Base-by-base conservation (phyloP, 2,329 filamentous ascomycete genomes). In the Apiospora aurea region DNA sequence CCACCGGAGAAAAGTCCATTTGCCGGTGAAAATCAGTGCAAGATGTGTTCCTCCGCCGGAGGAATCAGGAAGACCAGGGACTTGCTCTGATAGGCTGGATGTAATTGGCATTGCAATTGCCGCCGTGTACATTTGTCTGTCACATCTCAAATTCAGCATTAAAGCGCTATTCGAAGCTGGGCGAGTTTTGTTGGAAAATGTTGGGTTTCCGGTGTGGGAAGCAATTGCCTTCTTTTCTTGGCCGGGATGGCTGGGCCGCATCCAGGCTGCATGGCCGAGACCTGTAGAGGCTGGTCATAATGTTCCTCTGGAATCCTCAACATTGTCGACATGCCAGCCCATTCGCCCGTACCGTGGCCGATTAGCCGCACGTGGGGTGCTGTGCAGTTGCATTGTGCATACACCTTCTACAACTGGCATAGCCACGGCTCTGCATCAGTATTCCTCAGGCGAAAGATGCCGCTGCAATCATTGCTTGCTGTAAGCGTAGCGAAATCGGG, bases 401-500 rank as follows among this genome's bases (percentile, higher is more conserved):
- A 64, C 34, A 41, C 57, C 57, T 64, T n/a, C 57, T 61, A 29
- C 29, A 61, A 61, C 38, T 21, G 53, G 51, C 26, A 18, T 34
- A 57, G 51, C 6, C 8, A n/a, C n/a, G 6, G 46, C 18, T 49
- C 21, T 7, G 18, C 21, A 21, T 16, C 43, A 16, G 43, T 13
- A 16, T 46, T 46, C 13, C 49, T 53, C 49, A 53, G 49, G 49
- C 49, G 49, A 53, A 11, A 29, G 51, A 34, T 57, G 26, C 51
- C 51, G 26, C 29, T 57, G 51, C 51, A 34, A 57, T 57, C 51
- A 41, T 64, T 41, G 34, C 57, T 4, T n/a, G 57, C 41, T 41
- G 29, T 41, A 41, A 64, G 57, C 57, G 57, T 41, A 21, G 34
- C 29, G 29, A 5, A n/a, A 21, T 8, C 18, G 29, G 18, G 10